Evolutionary conservation across 306 rosid genomes (phyloP).

Genomic region (Arachis stenosperma): DNA sequence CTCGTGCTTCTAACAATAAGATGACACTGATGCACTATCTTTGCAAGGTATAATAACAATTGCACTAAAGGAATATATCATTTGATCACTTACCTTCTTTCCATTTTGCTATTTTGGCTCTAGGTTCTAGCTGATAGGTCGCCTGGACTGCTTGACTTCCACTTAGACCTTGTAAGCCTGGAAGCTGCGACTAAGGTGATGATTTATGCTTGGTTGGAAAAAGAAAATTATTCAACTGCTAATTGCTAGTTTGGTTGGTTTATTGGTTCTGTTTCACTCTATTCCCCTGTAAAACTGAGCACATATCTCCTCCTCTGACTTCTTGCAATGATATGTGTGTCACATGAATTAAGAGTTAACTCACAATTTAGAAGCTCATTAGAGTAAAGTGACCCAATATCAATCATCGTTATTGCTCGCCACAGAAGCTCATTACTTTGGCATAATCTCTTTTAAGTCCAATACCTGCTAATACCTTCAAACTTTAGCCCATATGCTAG

Average conservation of each 20-base stretch:
- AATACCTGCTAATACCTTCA: conserved; percentile 10
- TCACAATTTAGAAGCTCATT: too few relatives aligned
- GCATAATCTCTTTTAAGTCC: conserved; percentile 14
- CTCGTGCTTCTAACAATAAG: conserved; percentile 85
- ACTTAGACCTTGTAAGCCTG: conserved; percentile 76
- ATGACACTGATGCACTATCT: conserved; percentile 99
- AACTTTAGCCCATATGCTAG: conserved; percentile 11
- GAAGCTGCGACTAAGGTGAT: conserved; percentile 88
- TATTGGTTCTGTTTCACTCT: conserved; percentile 25
- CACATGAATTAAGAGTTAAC: too few relatives aligned
- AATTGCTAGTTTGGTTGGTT: conserved; percentile 28
- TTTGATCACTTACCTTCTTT: conserved; percentile 34
- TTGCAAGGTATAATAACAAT: conserved; percentile 72
- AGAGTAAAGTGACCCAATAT: background rate
- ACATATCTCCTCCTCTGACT: too few relatives aligned
- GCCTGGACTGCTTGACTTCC: conserved; percentile 86
- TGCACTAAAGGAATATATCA: conserved; percentile 30
- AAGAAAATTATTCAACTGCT: background rate
- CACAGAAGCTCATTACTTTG: background rate
- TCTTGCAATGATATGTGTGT: too few relatives aligned
- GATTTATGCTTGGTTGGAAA: conserved; percentile 21
- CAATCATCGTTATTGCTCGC: conserved; percentile 11
- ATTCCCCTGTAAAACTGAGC: background rate
- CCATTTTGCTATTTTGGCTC: conserved; percentile 18
- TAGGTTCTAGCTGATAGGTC: conserved; percentile 87